Percentiles rank a stretch among this genome's conserved stretches.
Conservation (phyloP, 2,329 filamentous ascomycete species). For the Aspergillus persii region DNA sequence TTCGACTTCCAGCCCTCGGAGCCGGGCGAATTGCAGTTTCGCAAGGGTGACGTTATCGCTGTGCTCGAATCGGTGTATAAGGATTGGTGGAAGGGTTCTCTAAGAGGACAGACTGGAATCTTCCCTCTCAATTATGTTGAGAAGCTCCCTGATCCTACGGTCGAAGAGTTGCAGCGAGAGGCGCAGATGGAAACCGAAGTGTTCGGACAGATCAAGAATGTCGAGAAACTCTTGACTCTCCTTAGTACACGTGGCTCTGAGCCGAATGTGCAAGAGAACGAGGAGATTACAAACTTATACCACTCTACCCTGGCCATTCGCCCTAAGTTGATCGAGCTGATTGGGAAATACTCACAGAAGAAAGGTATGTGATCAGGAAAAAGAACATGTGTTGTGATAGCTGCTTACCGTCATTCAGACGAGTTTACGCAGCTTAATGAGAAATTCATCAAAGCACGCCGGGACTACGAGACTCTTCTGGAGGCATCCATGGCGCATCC, state of each 20-base stretch:
- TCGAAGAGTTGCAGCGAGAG: constrained; percentile 89
- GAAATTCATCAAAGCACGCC: constrained; percentile 97
- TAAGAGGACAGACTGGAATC: constrained; percentile 93
- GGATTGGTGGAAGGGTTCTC: constrained; percentile 97
- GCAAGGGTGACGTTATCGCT: constrained; percentile 94
- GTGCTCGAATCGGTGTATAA: constrained; percentile 98
- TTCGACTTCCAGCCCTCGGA: constrained; percentile 96
- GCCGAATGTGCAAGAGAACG: constrained; percentile 84
- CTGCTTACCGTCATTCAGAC: constrained; percentile 54
- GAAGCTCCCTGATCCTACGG: constrained; percentile 90
- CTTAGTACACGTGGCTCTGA: constrained; percentile 82
- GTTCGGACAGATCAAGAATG: constrained; percentile 73
- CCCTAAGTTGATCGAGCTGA: constrained; percentile 94
- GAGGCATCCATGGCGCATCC: constrained; percentile 96
- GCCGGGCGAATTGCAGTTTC: constrained; percentile 90
- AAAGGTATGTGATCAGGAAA: constrained; percentile 65
- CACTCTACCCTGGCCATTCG: constrained; percentile 92
- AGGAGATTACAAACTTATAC: constrained; percentile 89
- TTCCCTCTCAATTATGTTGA: constrained; percentile 99
- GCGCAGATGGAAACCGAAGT: constrained; percentile 90
- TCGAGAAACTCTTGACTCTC: constrained; percentile 79
- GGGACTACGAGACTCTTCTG: constrained; percentile 93
- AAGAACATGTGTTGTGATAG: background rate
- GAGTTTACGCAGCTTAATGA: constrained; percentile 98
- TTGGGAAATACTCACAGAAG: constrained; percentile 98